A percentile compares a stretch with the other conserved stretches of the same genome.
These are phyloP conservation scores for Brassica rapa DNA, from an alignment of 345 rosid genomes.

Conservation along the genomic window DNA sequence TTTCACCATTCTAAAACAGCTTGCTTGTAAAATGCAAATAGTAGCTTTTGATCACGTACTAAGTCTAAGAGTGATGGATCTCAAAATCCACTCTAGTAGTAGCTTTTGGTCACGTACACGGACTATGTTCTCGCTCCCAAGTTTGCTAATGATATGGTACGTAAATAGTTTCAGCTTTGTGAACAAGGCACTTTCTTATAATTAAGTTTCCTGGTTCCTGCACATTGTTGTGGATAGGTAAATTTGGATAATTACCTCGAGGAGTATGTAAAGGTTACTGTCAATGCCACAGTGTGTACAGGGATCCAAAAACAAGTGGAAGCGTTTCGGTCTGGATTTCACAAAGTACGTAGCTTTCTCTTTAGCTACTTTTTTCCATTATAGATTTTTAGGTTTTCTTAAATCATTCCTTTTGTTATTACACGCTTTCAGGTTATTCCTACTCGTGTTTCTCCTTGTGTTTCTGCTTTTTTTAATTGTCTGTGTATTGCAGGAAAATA, in stretches of 20 bases:
- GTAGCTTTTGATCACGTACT: background rate
- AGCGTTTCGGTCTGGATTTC: slow-evolving; percentile 89
- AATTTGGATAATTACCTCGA: slow-evolving; percentile 62
- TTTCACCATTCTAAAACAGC: background rate
- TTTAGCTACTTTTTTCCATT: background rate
- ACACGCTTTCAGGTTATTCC: slow-evolving; percentile 68
- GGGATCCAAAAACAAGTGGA: slow-evolving; percentile 85
- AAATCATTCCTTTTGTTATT: slow-evolving; percentile 9
- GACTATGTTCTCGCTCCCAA: too few relatives aligned
- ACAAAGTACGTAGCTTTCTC: slow-evolving; percentile 49
- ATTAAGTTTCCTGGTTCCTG: too few relatives aligned
- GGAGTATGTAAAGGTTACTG: slow-evolving; percentile 62
- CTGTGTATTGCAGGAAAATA: slow-evolving; percentile 68
- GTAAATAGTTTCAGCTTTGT: too few relatives aligned
- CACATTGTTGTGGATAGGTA: slow-evolving; percentile 46
- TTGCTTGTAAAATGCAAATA: background rate
- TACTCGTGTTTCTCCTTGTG: slow-evolving; percentile 11
- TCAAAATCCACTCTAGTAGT: too few relatives aligned
- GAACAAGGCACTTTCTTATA: too few relatives aligned
- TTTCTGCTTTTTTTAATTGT: background rate
- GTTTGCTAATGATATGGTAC: too few relatives aligned
- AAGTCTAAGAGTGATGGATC: too few relatives aligned
- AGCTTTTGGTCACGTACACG: too few relatives aligned
- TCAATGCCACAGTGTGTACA: slow-evolving; percentile 66
- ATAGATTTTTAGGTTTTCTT: background rate